Evolutionary conservation across 352 stramenopile species (phyloP).

Genomic region (Phytophthora tentaculata): DNA sequence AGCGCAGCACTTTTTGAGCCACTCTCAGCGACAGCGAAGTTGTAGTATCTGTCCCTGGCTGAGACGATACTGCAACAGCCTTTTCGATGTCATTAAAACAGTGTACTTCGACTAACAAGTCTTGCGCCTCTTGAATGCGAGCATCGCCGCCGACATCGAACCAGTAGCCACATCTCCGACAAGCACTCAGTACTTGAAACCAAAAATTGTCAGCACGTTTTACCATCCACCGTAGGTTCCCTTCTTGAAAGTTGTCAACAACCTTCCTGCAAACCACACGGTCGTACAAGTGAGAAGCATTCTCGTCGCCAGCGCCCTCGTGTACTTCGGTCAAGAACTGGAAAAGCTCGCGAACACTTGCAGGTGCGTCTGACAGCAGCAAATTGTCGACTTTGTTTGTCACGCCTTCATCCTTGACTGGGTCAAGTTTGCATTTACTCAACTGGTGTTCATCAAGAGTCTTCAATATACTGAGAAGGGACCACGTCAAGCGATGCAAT

Average conservation of each 20-base stretch:
- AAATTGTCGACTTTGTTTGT: conserved; percentile 1
- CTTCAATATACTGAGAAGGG: conserved; percentile 36
- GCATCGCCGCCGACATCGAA: conserved; percentile 31
- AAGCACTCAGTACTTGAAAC: conserved; percentile 39
- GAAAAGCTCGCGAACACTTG: conserved; percentile 31
- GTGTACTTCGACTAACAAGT: conserved; percentile 39
- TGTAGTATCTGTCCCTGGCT: neutral
- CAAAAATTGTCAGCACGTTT: conserved; percentile 35
- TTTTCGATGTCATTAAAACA: conserved; percentile 40
- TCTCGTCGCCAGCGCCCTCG: neutral
- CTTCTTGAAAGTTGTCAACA: conserved; percentile 1
- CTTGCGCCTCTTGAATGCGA: conserved; percentile 51
- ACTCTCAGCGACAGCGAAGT: conserved; percentile 12
- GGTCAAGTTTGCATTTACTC: neutral
- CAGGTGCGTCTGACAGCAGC: conserved; percentile 7
- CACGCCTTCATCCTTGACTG: conserved; percentile 1
- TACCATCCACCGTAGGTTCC: neutral
- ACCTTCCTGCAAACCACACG: neutral
- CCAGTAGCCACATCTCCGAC: conserved; percentile 50
- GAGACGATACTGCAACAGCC: neutral
- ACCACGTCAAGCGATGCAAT: conserved; percentile 24
- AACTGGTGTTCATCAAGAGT: conserved; percentile 20
- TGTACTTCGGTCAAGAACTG: conserved; percentile 21
- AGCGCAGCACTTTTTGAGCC: conserved; percentile 47
- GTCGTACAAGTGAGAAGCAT: conserved; percentile 4